Conservation (phyloP, 305 asterid genomes). For the Fraxinus nigra region DNA sequence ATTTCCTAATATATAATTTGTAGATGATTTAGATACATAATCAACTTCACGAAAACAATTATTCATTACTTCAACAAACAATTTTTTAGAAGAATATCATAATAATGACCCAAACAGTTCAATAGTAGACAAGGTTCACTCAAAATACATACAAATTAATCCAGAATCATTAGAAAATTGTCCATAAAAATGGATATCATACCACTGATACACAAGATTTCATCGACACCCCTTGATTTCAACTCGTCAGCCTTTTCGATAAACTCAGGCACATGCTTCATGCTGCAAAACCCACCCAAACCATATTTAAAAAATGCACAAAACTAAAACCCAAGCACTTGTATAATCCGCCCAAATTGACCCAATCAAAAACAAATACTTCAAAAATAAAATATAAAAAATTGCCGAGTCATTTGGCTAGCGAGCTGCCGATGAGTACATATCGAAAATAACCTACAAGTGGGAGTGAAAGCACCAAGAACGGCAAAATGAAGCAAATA, state of each 20-base stretch:
- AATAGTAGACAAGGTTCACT: neutral
- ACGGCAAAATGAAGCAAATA: constrained; percentile 46
- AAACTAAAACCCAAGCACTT: neutral
- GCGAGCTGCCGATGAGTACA: neutral
- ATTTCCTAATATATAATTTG: neutral
- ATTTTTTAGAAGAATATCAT: neutral
- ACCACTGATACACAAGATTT: constrained; percentile 73
- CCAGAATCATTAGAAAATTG: neutral
- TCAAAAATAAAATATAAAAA: neutral
- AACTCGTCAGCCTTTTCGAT: constrained; percentile 76
- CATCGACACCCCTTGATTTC: constrained; percentile 76
- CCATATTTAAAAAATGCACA: constrained; percentile 1
- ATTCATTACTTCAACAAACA: neutral
- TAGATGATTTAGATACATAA: neutral
- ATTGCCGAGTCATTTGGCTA: neutral
- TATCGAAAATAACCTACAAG: constrained; percentile 63
- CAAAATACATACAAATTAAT: neutral
- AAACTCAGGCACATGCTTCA: constrained; percentile 91
- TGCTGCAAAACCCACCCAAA: constrained; percentile 30
- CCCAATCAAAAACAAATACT: neutral
- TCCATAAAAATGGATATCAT: neutral
- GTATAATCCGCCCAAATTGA: neutral
- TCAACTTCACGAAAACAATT: neutral
- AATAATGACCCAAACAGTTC: neutral
- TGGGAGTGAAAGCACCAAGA: constrained; percentile 94